Base-by-base conservation (phyloP, 1,284 basidiomycete genomes). In the Sanghuangporus baumii region DNA sequence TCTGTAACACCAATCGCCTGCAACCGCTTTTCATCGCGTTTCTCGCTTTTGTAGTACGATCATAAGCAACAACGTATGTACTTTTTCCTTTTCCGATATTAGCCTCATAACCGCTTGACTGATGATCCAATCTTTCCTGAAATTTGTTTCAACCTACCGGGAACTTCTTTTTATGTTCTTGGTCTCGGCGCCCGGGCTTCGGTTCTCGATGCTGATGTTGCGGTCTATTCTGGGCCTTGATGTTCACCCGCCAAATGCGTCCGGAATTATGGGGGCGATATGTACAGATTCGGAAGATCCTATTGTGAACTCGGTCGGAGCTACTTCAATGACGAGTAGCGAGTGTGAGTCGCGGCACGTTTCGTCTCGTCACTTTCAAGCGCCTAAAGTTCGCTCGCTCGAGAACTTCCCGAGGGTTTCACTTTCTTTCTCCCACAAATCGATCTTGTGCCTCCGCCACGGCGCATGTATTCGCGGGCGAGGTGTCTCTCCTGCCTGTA, bases 41-140 rank as follows among this genome's bases (percentile, higher is more conserved):
- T 23, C n/a, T 5, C 59, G 38, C 31, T 18, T 65, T 38, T 55
- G 48, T 71, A 85, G 86, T 72, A 78, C 84, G 62, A 83, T 87
- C 68, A 82, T 88, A 70, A 87, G 83, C 77, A 84, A 79, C 71
- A 87, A 87, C 68, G 87, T 88, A 75, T 78, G 86, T 86, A 2
- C 23, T 11, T 37, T 59, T 36, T 31, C 18, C 31, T 7, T 23
- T 23, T 20, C 5, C 50, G 48, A 12, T 12, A 5, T 37, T 23
- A 9, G 14, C 34, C 12, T 31, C 26, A 54, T 31, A n/a, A 1
- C 31, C 57, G 57, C 7, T 34, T 51, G 57, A 47, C 63, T 60
- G 57, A 65, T 67, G 7, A 26, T 26, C n/a, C 23, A n/a, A 14
- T 9, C 8, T 1, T 38, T 26, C 4, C 20, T 8, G 43, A 46